Percentiles rank a stretch among this genome's conserved stretches.
Evolutionary conservation across 441 rosid genomes (phyloP).

Genomic region (Hura crepitans): DNA sequence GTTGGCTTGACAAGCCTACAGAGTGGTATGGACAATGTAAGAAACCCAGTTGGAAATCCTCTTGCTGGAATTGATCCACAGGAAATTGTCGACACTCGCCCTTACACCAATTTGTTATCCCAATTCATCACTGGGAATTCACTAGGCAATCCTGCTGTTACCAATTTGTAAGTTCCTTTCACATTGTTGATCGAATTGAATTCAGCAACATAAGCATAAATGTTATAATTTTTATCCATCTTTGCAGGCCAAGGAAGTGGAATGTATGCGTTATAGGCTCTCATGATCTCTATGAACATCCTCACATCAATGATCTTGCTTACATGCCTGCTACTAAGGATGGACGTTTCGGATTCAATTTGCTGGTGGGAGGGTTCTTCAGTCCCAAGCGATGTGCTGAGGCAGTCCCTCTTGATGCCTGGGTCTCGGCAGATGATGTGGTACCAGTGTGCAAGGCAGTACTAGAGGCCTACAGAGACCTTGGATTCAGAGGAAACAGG

Average conservation of each 20-base stretch:
- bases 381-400: constrained; percentile 81
- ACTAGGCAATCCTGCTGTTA: constrained; percentile 54
- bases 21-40: constrained; percentile 96
- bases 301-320: constrained; percentile 91
- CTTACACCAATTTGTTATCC: constrained; percentile 68
- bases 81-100: constrained; percentile 84
- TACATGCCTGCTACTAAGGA: constrained; percentile 87
- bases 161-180: constrained; percentile 60
- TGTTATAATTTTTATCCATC: constrained; percentile 8
- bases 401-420: constrained; percentile 88
- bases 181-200: not conserved
- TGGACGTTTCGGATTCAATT: constrained; percentile 73
- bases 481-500: constrained; percentile 77
- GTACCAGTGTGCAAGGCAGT: constrained; percentile 70
- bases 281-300: constrained; percentile 94
- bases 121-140: constrained; percentile 76
- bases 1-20: constrained; percentile 87
- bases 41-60: constrained; percentile 93
- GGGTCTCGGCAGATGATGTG: constrained; percentile 81
- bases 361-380: constrained; percentile 92
- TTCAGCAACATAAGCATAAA: too few relatives aligned
- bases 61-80: constrained; percentile 84
- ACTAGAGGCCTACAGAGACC: constrained; percentile 81
- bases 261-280: constrained; percentile 89
- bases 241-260: constrained; percentile 90